Percentiles rank a stretch among this genome's conserved stretches.
Conservation (phyloP, 768 basidiomycete species). For the Leucocoprinus birnbaumii region DNA sequence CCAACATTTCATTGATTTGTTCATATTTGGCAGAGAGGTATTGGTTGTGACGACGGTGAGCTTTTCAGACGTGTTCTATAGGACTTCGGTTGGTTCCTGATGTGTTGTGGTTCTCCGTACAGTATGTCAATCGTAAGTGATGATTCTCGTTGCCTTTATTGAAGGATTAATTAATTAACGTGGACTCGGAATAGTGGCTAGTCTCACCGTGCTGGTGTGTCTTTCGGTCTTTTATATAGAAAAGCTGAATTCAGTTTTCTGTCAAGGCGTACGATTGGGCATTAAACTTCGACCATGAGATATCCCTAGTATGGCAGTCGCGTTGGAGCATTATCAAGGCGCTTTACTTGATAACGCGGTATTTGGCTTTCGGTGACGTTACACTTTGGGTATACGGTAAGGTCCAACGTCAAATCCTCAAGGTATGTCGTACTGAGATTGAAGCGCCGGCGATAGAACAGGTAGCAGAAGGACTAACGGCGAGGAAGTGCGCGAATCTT, state of each 20-base stretch:
- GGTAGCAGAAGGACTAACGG: background rate
- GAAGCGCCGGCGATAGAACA: background rate
- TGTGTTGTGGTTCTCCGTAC: too few species aligned
- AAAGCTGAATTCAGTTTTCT: too few species aligned
- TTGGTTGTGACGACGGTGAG: background rate
- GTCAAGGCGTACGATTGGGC: too few species aligned
- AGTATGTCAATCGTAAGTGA: constrained; percentile 2
- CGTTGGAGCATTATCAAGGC: background rate
- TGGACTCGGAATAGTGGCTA: too few species aligned
- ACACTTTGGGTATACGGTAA: background rate
- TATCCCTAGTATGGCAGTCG: background rate
- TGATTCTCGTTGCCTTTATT: background rate
- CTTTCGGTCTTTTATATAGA: too few species aligned
- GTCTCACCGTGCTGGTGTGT: too few species aligned
- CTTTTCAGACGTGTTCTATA: too few species aligned
- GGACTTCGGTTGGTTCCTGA: too few species aligned
- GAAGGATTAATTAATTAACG: too few species aligned
- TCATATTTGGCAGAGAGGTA: background rate
- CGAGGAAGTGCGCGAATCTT: background rate
- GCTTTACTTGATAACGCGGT: constrained; percentile 5
- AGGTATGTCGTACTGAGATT: background rate
- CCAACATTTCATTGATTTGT: background rate
- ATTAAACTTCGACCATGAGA: too few species aligned
- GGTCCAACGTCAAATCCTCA: background rate
- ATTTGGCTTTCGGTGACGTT: constrained; percentile 1